Base-by-base conservation (phyloP, 306 rosid genomes). In the Prunus salicina region DNA sequence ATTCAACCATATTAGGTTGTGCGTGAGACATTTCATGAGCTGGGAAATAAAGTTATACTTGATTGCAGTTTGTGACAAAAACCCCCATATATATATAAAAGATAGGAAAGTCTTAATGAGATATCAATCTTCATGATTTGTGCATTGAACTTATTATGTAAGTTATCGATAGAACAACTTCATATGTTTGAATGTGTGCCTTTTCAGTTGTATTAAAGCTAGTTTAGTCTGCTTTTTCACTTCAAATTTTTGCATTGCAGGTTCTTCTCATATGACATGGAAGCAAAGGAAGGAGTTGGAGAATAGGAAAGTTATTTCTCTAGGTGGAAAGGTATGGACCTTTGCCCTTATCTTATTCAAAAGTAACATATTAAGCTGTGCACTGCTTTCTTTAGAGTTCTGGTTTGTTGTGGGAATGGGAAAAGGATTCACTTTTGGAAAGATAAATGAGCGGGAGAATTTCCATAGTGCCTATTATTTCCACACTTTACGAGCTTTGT, bases 251-350 rank as follows among this genome's bases (percentile, higher is more conserved):
- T 55, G 51, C 22, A 68, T 80, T 24, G 2, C 79, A 91, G 97
- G 93, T 53, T 68, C 86, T 76, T 84, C 87, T 0, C 90, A 90
- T 82, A 90, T 91, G 96, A 41, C 95, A 67, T 94, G 98, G 97
- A 94, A 87, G 76, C 94, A 91, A 73, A 86, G 86, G 69, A 94
- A 94, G 78, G 88, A 84, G 76, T 72, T 83, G 55, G 97, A 94
- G 85, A 80, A 89, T 78, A 82, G 24, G 71, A 94, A 85, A 77
- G 79, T 90, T n/a, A 84, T 90, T 75, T 84, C 94, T 69, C 89
- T 91, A 50, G 97, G 98, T 61, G 96, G 97, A 67, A 94, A 94
- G 94, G 97, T 91, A 82, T 68, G 43, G 25, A 27, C 22, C 30
- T 78, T 28, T 63, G 67, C 43, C 57, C 75, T 65, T 30, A 16